These are phyloP conservation scores for Moesziomyces aphidis DNA, from an alignment of 1,284 basidiomycete genomes.

Conservation along the genomic window DNA sequence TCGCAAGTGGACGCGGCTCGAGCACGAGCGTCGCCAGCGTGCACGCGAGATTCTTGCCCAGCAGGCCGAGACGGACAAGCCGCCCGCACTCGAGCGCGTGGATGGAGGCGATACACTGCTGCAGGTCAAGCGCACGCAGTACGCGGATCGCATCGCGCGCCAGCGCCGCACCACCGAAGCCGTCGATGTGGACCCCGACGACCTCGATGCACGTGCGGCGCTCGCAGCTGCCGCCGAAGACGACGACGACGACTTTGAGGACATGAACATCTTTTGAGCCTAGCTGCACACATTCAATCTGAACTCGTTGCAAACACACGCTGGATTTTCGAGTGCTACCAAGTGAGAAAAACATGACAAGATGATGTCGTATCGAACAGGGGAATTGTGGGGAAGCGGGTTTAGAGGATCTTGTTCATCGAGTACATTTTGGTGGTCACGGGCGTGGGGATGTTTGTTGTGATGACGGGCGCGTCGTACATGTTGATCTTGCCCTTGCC, in stretches of 20 bases:
- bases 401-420: constrained; percentile 50
- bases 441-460: constrained; percentile 53
- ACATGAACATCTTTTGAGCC: constrained; percentile 28
- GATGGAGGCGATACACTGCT: neutral
- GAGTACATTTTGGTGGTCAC: constrained; percentile 52
- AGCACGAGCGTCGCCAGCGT: constrained; percentile 21
- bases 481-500: constrained; percentile 58
- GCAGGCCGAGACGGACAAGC: neutral
- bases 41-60: constrained; percentile 4
- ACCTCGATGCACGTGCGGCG: neutral
- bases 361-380: too few species aligned
- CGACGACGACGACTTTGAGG: constrained; percentile 9
- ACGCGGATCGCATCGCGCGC: constrained; percentile 28
- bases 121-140: constrained; percentile 23
- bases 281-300: neutral
- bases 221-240: constrained; percentile 7
- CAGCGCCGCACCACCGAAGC: constrained; percentile 20
- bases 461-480: constrained; percentile 60
- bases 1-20: constrained; percentile 29
- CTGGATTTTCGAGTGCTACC: too few species aligned
- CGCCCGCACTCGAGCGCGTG: neutral
- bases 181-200: constrained; percentile 20
- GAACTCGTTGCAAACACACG: too few species aligned
- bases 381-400: neutral
- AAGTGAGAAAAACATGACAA: neutral